phyloP scores from a whole-genome alignment of 1,284 basidiomycete genomes.

The Microbotryum violaceum region DNA sequence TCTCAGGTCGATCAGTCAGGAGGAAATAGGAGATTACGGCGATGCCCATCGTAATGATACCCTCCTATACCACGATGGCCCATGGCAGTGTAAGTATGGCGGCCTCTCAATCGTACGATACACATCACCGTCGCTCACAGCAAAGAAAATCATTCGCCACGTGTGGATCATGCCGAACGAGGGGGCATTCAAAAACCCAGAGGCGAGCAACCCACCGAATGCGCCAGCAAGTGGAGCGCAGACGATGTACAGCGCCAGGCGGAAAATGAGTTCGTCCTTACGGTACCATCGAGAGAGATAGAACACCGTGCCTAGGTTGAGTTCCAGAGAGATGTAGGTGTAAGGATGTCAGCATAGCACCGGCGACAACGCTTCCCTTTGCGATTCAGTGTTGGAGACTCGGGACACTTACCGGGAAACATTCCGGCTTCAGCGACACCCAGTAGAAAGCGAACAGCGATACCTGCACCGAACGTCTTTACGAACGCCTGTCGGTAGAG shows the following conservation, averaged over 20 bases:
- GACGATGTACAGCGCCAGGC: slow-evolving; percentile 32
- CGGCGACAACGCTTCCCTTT: background rate
- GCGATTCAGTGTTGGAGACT: background rate
- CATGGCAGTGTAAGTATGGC: no score
- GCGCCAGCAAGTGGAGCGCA: slow-evolving; percentile 32
- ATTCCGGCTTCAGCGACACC: slow-evolving; percentile 37
- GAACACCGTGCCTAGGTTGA: slow-evolving; percentile 33
- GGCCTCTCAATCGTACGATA: no score
- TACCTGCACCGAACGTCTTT: slow-evolving; percentile 26
- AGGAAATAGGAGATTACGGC: slow-evolving; percentile 38
- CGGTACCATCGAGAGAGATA: slow-evolving; percentile 41
- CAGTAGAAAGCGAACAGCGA: slow-evolving; percentile 37
- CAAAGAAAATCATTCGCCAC: slow-evolving; percentile 38
- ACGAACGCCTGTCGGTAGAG: slow-evolving; percentile 18
- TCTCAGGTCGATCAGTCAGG: slow-evolving; percentile 38
- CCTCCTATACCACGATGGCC: slow-evolving; percentile 39
- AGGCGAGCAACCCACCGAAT: slow-evolving; percentile 37
- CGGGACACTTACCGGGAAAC: background rate
- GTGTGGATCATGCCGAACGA: slow-evolving; percentile 22
- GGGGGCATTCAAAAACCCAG: slow-evolving; percentile 21
- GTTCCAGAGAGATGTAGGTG: slow-evolving; percentile 30
- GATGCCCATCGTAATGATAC: slow-evolving; percentile 40
- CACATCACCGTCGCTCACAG: no score
- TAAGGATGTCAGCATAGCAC: background rate
- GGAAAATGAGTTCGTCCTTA: slow-evolving; percentile 39